Evolutionary conservation across 208 protist species (phyloP), one percentile per base, ranked within the genome.

Genomic region (Wallacemonas rigidus): DNA sequence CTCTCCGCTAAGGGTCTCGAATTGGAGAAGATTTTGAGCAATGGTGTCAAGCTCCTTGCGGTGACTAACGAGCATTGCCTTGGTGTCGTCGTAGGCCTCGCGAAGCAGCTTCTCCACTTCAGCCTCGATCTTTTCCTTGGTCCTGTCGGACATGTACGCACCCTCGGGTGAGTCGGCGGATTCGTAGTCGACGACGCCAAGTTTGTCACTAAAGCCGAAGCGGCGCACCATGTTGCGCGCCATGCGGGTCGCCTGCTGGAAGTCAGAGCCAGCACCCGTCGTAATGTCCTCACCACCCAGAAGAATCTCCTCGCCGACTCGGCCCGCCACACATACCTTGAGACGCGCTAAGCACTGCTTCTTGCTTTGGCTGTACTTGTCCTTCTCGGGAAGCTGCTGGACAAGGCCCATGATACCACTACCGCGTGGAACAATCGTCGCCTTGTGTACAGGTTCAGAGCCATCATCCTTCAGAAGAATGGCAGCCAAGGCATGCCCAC

Each of bases 221-320:
- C 91, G 88, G 48, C 93, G 80, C 53, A 97, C 87, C 93, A 97
- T 97, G 74, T 88, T 87, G 14, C 91, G 79, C 6, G 93, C 93
- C 76, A 97, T 91, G 71, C 83, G 76, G 50, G 91, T 95, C n/a
- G 93, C 93, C 73, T 94, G 85, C 76, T 97, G 88, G 71, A 97
- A 97, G 72, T 97, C 93, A 3, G 89, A 95, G 39, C 79, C 80
- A 17, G 92, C 93, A 51, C 95, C 97, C 12, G 93, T 98, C 3
- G 98, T 99, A 40, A 99, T 86, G 65, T 98, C 88, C 17, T 98
- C 88, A 17, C 82, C 54, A 53, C 98, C 98, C 60, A 98, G 97
- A 11, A 99, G 85, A 8, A 99, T 83, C 85, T 99, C 98, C 81
- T 99, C 98, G 36, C 97, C 98, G 17, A 98, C 97, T 41, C 98